Evolutionary conservation across 169 alveolate genomes (phyloP).

Genomic region (Miamiensis avidus): DNA sequence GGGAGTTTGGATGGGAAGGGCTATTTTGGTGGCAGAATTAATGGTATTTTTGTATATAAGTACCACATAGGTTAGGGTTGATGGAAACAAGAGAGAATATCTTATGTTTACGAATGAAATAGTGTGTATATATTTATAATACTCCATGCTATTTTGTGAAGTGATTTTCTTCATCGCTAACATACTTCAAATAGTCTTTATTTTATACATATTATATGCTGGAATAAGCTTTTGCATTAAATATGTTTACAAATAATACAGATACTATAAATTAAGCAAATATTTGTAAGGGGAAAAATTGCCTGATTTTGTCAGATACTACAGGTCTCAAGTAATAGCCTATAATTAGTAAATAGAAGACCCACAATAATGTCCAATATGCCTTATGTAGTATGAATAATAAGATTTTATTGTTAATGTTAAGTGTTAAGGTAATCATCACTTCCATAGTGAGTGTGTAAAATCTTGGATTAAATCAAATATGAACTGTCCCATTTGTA

Average conservation of each 20-base stretch:
- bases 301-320: not conserved
- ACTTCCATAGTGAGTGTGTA: not conserved
- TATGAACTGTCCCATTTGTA: not conserved
- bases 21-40: not conserved
- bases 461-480: not conserved
- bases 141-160: not conserved
- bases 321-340: not conserved
- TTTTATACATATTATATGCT: not conserved
- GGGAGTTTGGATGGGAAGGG: not conserved
- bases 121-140: not conserved
- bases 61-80: not conserved
- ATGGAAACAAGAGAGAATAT: not conserved
- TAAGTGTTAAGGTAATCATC: not conserved
- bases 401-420: not conserved
- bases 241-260: not conserved
- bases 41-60: not conserved
- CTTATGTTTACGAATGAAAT: not conserved
- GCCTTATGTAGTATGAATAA: not conserved
- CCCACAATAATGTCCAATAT: not conserved
- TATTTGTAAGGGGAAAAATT: not conserved
- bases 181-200: too few relatives aligned
- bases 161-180: not conserved
- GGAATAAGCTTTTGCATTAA: not conserved
- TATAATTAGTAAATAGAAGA: not conserved
- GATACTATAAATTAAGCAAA: too few relatives aligned